A percentile compares a stretch with the other conserved stretches of the same genome.
Evolutionary conservation across 2,329 filamentous ascomycete species (phyloP).

Genomic region (Colletotrichum acutatum): DNA sequence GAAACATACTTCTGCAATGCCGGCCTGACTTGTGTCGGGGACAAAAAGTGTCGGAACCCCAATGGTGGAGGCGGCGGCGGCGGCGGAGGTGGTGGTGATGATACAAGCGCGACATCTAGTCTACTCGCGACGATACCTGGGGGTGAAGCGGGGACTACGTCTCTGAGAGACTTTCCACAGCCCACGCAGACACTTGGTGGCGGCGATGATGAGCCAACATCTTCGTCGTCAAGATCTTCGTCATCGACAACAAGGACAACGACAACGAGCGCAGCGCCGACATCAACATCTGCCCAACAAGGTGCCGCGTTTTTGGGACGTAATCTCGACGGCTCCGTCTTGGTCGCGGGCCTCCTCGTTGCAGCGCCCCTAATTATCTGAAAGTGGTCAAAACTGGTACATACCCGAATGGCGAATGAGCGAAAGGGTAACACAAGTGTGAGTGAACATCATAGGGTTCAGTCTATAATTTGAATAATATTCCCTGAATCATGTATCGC

Average conservation of each 20-base stretch:
- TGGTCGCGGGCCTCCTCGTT: slow-evolving; percentile 14
- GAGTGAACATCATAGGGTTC: background rate
- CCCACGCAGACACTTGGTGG: background rate
- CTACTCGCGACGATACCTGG: background rate
- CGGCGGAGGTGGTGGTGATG: background rate
- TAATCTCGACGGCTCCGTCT: background rate
- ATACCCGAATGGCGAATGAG: background rate
- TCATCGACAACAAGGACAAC: slow-evolving; percentile 18
- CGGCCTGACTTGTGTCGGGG: too few species aligned
- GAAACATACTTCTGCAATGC: too few species aligned
- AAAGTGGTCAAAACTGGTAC: background rate
- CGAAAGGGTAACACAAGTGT: background rate
- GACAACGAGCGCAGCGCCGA: background rate
- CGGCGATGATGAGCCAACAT: background rate
- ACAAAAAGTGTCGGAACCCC: background rate
- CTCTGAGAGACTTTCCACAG: background rate
- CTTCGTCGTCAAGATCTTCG: slow-evolving; percentile 6
- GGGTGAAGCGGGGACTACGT: background rate
- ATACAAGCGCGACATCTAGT: background rate
- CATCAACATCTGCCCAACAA: background rate
- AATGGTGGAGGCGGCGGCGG: background rate
- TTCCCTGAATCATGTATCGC: background rate
- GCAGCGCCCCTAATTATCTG: background rate
- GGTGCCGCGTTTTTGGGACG: background rate
- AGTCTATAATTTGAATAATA: background rate